Base-by-base conservation (phyloP, 164 flowering plant genomes). In the Chimonanthus salicifolius region DNA sequence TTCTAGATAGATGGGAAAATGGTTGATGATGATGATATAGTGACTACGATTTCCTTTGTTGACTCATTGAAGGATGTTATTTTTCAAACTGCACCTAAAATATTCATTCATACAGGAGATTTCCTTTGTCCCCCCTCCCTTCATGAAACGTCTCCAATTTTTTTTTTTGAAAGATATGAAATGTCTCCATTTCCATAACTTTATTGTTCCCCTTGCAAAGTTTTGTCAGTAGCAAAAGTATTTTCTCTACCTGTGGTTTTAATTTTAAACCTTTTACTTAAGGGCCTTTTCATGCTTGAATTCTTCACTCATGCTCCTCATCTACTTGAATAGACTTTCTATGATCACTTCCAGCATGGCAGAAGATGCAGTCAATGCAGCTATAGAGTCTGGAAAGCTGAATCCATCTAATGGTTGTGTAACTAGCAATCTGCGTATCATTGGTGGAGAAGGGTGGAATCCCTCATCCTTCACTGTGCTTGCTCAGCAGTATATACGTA, bases 401-500 rank as follows among this genome's bases (percentile, higher is more conserved):
- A 88, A 72, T 49, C 94, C 98, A 69, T 63, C 82, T 47, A 89
- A 81, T 79, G 80, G 75, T 49, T 89, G 97, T 79, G 13, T 88
- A 47, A 96, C 99, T 18, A 63, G 68, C 49, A 79, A 81, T 69
- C 83, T 96, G 74, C 85, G 70, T 60, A 85, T 96, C 49, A 71
- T 84, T 71, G 99, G 99, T 72, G 97, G 90, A n/a, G 87, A 90
- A 78, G 99, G 94, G 54, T 96, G 94, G 94, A 93, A 96, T 33
- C 97, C 94, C 64, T 80, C 99, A 74, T 85, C 84, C 47, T 96
- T 96, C 77, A 91, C 98, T 1, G 84, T 85, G 64, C 86, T 96
- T 79, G 92, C 99, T 51, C 99, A 96, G 81, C 92, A 92, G 67
- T 96, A 88, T 81, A 76, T 83, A 68, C 97, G 98, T 48, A 89